These are phyloP conservation scores for Penicillium glabrum DNA, from an alignment of 2,329 filamentous ascomycete genomes.

Conservation along the genomic window DNA sequence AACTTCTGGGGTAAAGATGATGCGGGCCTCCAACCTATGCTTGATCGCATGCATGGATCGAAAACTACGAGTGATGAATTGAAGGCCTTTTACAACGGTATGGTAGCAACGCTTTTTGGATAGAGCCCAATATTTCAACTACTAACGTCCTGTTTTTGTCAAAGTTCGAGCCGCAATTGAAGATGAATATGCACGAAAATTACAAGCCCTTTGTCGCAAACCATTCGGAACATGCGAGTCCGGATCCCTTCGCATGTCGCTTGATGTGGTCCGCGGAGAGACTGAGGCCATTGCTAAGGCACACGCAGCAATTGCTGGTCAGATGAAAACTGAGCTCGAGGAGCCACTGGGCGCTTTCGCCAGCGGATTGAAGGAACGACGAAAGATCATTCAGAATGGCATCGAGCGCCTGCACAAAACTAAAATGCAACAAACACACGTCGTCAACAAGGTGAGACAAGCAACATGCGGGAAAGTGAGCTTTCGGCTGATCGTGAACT, in stretches of 20 bases:
- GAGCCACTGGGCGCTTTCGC: slow-evolving; percentile 90
- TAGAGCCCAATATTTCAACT: too few species aligned
- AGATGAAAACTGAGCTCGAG: slow-evolving; percentile 96
- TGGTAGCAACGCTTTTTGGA: slow-evolving; percentile 19
- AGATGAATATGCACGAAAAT: slow-evolving; percentile 91
- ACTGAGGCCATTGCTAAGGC: slow-evolving; percentile 92
- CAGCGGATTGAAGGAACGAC: slow-evolving; percentile 91
- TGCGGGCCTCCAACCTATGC: slow-evolving; percentile 85
- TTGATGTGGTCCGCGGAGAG: slow-evolving; percentile 86
- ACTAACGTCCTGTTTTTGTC: neutral
- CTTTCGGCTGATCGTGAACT: slow-evolving; percentile 8
- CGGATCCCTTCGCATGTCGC: slow-evolving; percentile 77
- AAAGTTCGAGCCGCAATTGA: slow-evolving; percentile 83
- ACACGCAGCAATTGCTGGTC: slow-evolving; percentile 81
- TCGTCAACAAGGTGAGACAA: slow-evolving; percentile 78
- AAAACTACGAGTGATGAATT: slow-evolving; percentile 95
- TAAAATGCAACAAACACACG: slow-evolving; percentile 86
- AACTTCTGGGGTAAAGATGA: slow-evolving; percentile 99
- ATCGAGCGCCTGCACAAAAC: slow-evolving; percentile 92
- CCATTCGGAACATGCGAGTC: slow-evolving; percentile 83
- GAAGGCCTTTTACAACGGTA: slow-evolving; percentile 83
- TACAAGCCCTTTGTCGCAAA: slow-evolving; percentile 82
- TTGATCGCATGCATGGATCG: slow-evolving; percentile 91
- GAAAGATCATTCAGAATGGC: slow-evolving; percentile 92
- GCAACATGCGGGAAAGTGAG: neutral